A percentile compares a stretch with the other conserved stretches of the same genome.
phyloP scores from a whole-genome alignment of 352 stramenopile species.

The Globisporangium emineosum region DNA sequence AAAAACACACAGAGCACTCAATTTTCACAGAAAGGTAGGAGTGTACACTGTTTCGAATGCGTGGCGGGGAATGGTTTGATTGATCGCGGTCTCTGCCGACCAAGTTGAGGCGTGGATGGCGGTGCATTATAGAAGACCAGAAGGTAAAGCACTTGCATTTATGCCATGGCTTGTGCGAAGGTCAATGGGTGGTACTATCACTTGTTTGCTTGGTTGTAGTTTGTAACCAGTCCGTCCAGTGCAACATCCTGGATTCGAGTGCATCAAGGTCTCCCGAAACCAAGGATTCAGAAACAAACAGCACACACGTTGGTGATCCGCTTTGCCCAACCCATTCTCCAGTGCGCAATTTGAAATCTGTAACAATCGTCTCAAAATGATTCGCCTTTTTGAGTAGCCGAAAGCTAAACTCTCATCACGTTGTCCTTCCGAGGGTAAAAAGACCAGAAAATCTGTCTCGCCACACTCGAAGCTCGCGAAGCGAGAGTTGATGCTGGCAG shows the following conservation, averaged over 20 bases:
- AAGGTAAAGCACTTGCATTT: constrained; percentile 5
- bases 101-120: constrained; percentile 7
- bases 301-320: background rate
- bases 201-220: constrained; percentile 8
- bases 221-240: constrained; percentile 16
- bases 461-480: constrained; percentile 7
- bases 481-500: constrained; percentile 1
- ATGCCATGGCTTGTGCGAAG: background rate
- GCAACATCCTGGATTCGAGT: constrained; percentile 6
- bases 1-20: constrained; percentile 11
- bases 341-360: background rate
- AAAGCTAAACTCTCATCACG: background rate
- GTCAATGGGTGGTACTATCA: background rate
- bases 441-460: background rate
- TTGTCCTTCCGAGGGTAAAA: constrained; percentile 6
- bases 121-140: background rate
- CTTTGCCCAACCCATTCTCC: constrained; percentile 1
- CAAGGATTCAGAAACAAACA: background rate
- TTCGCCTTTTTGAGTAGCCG: background rate
- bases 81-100: background rate
- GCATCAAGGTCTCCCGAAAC: background rate
- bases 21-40: constrained; percentile 13
- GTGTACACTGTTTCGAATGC: background rate
- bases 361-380: background rate
- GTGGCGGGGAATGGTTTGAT: background rate